Evolutionary conservation across 352 stramenopile species (phyloP).

Genomic region (Lagenidium giganteum): DNA sequence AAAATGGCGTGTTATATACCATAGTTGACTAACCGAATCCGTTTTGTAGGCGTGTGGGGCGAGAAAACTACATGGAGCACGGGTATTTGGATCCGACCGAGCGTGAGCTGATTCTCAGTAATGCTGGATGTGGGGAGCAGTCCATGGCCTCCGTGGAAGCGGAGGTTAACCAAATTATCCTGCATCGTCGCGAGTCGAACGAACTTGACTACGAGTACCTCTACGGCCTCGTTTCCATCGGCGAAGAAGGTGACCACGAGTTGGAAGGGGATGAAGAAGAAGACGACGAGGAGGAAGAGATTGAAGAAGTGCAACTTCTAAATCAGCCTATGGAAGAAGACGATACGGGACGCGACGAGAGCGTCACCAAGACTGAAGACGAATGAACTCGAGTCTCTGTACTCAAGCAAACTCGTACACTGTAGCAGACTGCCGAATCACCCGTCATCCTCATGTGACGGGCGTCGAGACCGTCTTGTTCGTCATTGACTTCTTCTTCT

Average conservation of each 20-base stretch:
- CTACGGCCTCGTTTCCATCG: slow-evolving; percentile 37
- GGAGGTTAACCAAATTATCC: slow-evolving; percentile 81
- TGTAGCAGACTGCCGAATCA: too few species aligned
- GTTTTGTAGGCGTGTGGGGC: slow-evolving; percentile 46
- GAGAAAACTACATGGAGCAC: slow-evolving; percentile 85
- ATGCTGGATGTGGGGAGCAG: slow-evolving; percentile 66
- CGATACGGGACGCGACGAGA: slow-evolving; percentile 4
- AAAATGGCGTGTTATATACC: too few species aligned
- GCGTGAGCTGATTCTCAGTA: slow-evolving; percentile 69
- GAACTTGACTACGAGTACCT: slow-evolving; percentile 80
- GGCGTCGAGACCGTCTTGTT: too few species aligned
- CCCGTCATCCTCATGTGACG: neutral
- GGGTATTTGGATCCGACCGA: slow-evolving; percentile 77
- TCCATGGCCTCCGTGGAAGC: slow-evolving; percentile 70
- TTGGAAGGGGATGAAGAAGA: slow-evolving; percentile 22
- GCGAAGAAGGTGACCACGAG: slow-evolving; percentile 16
- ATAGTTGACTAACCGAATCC: too few species aligned
- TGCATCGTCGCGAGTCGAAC: slow-evolving; percentile 75
- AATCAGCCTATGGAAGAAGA: slow-evolving; percentile 25
- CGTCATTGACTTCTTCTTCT: too few species aligned
- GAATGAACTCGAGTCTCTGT: slow-evolving; percentile 1
- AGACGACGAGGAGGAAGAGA: slow-evolving; percentile 25
- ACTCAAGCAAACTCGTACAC: too few species aligned
- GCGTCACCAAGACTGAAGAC: neutral
- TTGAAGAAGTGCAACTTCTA: slow-evolving; percentile 21